Percentiles rank a stretch among this genome's conserved stretches.
Evolutionary conservation across 345 rosid genomes (phyloP).

Genomic region (Abelmoschus esculentus): DNA sequence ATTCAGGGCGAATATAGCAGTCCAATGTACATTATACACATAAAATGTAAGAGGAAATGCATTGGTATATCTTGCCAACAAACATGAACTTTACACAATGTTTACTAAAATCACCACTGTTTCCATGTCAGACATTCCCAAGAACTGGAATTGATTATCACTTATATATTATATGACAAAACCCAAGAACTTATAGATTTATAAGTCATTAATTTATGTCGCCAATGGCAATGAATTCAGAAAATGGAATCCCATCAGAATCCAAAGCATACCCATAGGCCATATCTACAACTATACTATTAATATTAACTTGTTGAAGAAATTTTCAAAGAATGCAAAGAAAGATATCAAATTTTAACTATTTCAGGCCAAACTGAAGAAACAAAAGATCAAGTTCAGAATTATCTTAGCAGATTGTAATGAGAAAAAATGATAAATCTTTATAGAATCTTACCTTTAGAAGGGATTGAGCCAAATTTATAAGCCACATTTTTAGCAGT

Average conservation of each 20-base stretch:
- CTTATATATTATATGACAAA: not conserved
- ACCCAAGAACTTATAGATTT: not conserved
- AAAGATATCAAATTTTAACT: not conserved
- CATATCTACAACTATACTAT: not conserved
- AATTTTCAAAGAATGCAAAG: not conserved
- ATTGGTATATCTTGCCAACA: not conserved
- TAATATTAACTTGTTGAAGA: not conserved
- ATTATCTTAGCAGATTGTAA: too few species aligned
- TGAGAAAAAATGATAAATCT: too few species aligned
- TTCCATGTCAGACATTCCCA: not conserved
- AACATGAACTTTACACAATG: not conserved
- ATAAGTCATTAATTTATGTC: not conserved
- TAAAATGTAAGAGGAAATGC: not conserved
- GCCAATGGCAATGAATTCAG: not conserved
- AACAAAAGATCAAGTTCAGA: too few species aligned
- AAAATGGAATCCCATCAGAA: not conserved
- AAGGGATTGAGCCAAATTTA: constrained; percentile 32
- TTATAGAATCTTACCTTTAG: constrained; percentile 36
- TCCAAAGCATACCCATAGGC: not conserved
- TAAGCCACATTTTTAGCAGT: constrained; percentile 36
- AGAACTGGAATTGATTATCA: not conserved
- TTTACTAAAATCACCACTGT: not conserved
- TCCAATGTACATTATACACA: not conserved
- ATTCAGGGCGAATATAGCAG: not conserved
- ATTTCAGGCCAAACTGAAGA: not conserved